phyloP scores from a whole-genome alignment of 2,329 filamentous ascomycete genomes.

The Pezizomycotina sp. region DNA sequence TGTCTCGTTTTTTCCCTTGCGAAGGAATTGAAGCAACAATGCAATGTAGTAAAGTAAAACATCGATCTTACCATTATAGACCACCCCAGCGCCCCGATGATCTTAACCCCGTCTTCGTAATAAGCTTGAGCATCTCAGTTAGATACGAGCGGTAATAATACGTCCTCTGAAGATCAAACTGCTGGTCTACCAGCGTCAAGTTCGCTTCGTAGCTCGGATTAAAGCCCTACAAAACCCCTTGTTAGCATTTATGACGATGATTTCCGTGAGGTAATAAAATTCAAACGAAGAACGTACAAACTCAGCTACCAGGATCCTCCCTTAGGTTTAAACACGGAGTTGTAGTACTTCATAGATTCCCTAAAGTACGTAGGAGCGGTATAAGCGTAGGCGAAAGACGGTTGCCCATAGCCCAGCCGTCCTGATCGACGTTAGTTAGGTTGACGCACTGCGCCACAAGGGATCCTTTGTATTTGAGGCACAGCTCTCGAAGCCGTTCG shows the following conservation, averaged over 20 bases:
- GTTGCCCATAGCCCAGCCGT: constrained; percentile 44
- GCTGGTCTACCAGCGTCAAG: constrained; percentile 34
- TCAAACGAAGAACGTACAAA: too few species aligned
- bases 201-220: constrained; percentile 35
- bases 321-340: constrained; percentile 37
- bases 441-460: constrained; percentile 38
- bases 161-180: constrained; percentile 39
- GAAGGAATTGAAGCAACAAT: too few species aligned
- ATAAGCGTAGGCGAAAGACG: constrained; percentile 40
- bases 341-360: constrained; percentile 37
- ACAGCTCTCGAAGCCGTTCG: constrained; percentile 35
- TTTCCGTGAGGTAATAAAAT: too few species aligned
- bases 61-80: constrained; percentile 39
- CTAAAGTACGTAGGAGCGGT: constrained; percentile 43
- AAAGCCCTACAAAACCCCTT: too few species aligned
- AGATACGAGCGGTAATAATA: constrained; percentile 41
- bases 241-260: too few species aligned
- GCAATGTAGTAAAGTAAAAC: constrained; percentile 30
- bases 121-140: constrained; percentile 39
- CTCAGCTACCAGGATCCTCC: too few species aligned
- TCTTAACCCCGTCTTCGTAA: constrained; percentile 40
- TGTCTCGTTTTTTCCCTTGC: too few species aligned
- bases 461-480: constrained; percentile 33
- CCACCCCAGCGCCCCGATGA: constrained; percentile 41
- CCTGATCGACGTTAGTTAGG: constrained; percentile 33